phyloP scores from a whole-genome alignment of 2,329 filamentous ascomycete genomes.

The Ascochyta viciae-villosae region DNA sequence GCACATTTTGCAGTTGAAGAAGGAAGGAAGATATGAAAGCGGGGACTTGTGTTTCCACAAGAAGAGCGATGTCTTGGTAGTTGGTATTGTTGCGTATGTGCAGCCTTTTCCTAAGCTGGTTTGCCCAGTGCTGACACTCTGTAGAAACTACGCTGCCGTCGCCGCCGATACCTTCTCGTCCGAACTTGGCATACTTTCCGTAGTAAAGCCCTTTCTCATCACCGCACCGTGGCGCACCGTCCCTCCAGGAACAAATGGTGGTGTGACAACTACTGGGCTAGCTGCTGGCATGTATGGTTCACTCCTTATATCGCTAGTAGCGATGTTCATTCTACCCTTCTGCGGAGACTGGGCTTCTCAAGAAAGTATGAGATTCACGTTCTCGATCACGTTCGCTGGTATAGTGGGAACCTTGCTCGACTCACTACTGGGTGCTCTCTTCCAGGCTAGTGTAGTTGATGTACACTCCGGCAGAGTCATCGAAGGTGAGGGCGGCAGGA shows the following conservation, averaged over 20 bases:
- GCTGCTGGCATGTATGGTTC: conserved; percentile 77
- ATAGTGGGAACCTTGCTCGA: conserved; percentile 83
- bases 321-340: conserved; percentile 73
- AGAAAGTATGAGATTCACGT: conserved; percentile 50
- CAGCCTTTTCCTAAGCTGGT: neutral
- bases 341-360: conserved; percentile 56
- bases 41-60: conserved; percentile 50
- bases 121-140: conserved; percentile 47
- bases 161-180: conserved; percentile 94
- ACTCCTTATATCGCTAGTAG: conserved; percentile 70
- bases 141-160: conserved; percentile 86
- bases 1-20: conserved; percentile 56
- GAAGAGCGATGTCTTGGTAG: conserved; percentile 51
- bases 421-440: conserved; percentile 81
- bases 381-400: conserved; percentile 73
- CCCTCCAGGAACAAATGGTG: conserved; percentile 91
- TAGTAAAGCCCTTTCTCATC: conserved; percentile 78
- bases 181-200: conserved; percentile 90
- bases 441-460: conserved; percentile 88
- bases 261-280: conserved; percentile 79
- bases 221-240: conserved; percentile 82
- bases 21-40: conserved; percentile 39
- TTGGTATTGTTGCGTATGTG: conserved; percentile 57
- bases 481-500: conserved; percentile 78
- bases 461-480: conserved; percentile 84